These are phyloP conservation scores for Trichoderma citrinoviride DNA, from an alignment of 2,329 filamentous ascomycete genomes.

Conservation along the genomic window DNA sequence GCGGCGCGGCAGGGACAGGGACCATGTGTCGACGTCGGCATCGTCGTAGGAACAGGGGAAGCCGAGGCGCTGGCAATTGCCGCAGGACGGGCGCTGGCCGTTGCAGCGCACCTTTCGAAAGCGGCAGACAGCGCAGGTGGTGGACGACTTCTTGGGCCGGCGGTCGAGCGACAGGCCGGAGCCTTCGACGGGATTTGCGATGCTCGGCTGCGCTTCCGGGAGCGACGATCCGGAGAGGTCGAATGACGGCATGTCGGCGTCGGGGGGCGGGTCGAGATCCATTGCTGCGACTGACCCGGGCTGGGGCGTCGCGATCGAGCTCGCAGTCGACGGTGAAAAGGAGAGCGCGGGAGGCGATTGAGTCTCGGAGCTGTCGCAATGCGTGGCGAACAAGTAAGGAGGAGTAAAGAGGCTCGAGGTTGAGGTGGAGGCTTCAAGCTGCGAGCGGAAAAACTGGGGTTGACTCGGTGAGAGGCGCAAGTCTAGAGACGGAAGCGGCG, in stretches of 20 bases:
- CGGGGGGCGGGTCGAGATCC: slow-evolving; percentile 14
- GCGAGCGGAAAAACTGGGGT: slow-evolving; percentile 12
- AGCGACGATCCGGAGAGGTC: slow-evolving; percentile 14
- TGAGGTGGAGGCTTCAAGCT: neutral
- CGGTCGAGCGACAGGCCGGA: slow-evolving; percentile 29
- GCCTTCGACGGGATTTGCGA: neutral
- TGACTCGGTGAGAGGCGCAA: neutral
- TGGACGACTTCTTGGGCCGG: slow-evolving; percentile 42
- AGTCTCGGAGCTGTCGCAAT: neutral
- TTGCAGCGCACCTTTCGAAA: slow-evolving; percentile 59
- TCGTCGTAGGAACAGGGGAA: slow-evolving; percentile 59
- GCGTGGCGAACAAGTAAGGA: neutral
- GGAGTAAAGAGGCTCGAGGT: neutral
- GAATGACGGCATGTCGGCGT: slow-evolving; percentile 10
- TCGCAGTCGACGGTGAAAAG: neutral
- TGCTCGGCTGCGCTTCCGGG: slow-evolving; percentile 4
- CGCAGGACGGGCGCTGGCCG: slow-evolving; percentile 51
- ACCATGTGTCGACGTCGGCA: slow-evolving; percentile 41
- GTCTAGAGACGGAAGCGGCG: neutral
- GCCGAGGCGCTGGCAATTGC: slow-evolving; percentile 57
- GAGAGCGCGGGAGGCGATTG: neutral
- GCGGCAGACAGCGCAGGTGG: slow-evolving; percentile 55
- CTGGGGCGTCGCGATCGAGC: neutral
- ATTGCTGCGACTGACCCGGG: slow-evolving; percentile 6
- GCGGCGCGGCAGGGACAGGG: slow-evolving; percentile 48